Evolutionary conservation across 176 grass and related monocot genomes (phyloP).

Genomic region (Ananas comosus): DNA sequence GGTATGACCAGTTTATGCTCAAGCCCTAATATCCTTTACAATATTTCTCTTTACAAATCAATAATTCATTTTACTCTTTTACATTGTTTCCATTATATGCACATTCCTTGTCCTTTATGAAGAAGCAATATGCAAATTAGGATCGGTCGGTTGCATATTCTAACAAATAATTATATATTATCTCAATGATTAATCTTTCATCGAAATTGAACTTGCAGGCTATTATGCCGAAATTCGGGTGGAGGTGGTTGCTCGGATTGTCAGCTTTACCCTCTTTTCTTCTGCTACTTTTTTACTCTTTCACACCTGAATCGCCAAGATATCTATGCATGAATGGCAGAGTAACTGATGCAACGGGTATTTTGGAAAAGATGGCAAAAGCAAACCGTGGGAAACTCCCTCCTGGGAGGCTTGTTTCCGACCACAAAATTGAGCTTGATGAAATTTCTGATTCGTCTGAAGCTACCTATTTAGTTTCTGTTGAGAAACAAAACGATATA

Average conservation of each 20-base stretch:
- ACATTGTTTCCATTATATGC: constrained; percentile 1
- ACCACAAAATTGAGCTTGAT: constrained; percentile 54
- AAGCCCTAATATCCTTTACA: background rate
- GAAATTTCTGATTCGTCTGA: constrained; percentile 58
- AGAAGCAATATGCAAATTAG: background rate
- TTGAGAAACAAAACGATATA: constrained; percentile 15
- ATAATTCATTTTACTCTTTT: background rate
- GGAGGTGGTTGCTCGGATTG: constrained; percentile 81
- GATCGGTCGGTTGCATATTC: background rate
- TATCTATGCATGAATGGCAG: constrained; percentile 83
- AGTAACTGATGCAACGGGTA: constrained; percentile 38
- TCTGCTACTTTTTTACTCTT: constrained; percentile 69
- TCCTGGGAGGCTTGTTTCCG: constrained; percentile 59
- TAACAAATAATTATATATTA: background rate
- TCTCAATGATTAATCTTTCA: background rate
- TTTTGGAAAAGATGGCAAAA: constrained; percentile 69
- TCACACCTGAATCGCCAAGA: constrained; percentile 80
- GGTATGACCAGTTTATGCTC: constrained; percentile 33
- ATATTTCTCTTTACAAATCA: background rate
- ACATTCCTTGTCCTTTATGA: background rate
- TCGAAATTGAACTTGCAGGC: constrained; percentile 35
- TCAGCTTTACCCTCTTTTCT: constrained; percentile 75
- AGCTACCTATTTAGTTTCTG: constrained; percentile 36
- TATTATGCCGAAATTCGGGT: constrained; percentile 86
- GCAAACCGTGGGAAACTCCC: constrained; percentile 52